Conservation (phyloP, 2,329 filamentous ascomycete genomes). For the Fusarium musae region DNA sequence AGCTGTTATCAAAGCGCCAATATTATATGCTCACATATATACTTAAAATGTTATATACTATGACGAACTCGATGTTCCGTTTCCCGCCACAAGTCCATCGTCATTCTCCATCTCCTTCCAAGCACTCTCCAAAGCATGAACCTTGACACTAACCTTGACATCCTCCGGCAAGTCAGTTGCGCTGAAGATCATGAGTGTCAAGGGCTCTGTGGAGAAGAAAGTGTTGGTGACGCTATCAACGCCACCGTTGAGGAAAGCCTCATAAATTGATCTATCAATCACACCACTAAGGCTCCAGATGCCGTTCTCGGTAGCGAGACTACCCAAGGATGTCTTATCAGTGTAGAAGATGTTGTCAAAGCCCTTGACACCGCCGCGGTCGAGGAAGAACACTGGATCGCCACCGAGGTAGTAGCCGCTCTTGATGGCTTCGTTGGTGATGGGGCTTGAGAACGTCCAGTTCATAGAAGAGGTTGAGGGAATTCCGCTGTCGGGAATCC, state of each 20-base stretch:
- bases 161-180: constrained; percentile 33
- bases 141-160: constrained; percentile 35
- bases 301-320: constrained; percentile 11
- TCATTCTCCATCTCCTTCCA: constrained; percentile 31
- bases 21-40: not conserved
- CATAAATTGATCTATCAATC: constrained; percentile 50
- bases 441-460: constrained; percentile 43
- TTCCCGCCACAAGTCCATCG: constrained; percentile 7
- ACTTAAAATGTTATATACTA: not conserved
- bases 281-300: constrained; percentile 48
- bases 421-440: constrained; percentile 42
- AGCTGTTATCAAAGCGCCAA: not conserved
- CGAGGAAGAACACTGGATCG: constrained; percentile 45
- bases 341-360: constrained; percentile 50
- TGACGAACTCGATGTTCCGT: not conserved
- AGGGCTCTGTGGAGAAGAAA: constrained; percentile 46
- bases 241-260: constrained; percentile 50
- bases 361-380: constrained; percentile 42
- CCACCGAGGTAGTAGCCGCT: constrained; percentile 45
- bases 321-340: constrained; percentile 45
- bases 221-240: constrained; percentile 48
- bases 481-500: constrained; percentile 36
- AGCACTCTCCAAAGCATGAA: constrained; percentile 43
- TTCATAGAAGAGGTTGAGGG: constrained; percentile 42
- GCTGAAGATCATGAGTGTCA: constrained; percentile 39